Evolutionary conservation across 768 basidiomycete genomes (phyloP).

Genomic region (Leccinum pellstonianum): DNA sequence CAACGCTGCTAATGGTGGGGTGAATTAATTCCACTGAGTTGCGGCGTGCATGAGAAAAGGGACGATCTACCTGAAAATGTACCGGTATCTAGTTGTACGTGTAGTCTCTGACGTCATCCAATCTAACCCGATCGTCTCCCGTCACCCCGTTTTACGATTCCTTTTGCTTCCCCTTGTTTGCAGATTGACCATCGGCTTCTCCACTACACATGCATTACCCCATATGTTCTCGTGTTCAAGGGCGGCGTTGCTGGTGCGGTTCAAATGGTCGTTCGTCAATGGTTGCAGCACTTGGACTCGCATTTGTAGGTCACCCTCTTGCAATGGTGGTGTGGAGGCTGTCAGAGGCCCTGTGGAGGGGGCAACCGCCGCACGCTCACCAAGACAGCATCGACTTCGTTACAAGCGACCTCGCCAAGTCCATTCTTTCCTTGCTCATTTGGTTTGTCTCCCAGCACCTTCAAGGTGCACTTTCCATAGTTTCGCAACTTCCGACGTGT

Average conservation of each 20-base stretch:
- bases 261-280: neutral
- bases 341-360: constrained; percentile 10
- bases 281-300: neutral
- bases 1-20: constrained; percentile 13
- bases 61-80: neutral
- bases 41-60: neutral
- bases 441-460: constrained; percentile 13
- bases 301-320: constrained; percentile 15
- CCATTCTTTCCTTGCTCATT: constrained; percentile 13
- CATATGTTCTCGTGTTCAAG: constrained; percentile 1
- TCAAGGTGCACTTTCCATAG: neutral
- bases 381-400: constrained; percentile 6
- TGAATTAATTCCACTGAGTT: constrained; percentile 12
- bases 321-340: constrained; percentile 16
- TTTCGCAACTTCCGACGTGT: constrained; percentile 6
- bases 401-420: constrained; percentile 18
- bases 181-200: neutral
- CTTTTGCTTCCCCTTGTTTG: neutral
- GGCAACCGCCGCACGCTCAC: neutral
- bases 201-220: neutral
- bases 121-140: neutral
- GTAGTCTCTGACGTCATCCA: constrained; percentile 11
- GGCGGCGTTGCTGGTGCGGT: constrained; percentile 8
- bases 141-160: neutral
- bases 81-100: neutral